phyloP scores from a whole-genome alignment of 805 yeast genomes.

The Metschnikowia cubensis region DNA sequence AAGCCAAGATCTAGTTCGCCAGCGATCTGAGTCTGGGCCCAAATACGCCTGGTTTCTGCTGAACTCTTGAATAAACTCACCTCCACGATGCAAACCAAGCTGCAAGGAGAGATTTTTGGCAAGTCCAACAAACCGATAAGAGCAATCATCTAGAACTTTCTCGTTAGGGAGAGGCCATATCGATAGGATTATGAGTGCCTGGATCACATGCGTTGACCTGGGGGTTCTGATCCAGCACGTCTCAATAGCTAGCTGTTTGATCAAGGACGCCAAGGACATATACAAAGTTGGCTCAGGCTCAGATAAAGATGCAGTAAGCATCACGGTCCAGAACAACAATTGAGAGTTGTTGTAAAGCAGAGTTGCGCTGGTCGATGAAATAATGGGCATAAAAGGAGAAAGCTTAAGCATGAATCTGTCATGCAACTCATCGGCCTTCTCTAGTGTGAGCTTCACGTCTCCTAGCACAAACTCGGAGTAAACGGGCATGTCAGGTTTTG shows the following conservation, averaged over 20 bases:
- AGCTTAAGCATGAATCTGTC: slow-evolving; percentile 60
- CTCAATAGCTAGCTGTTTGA: slow-evolving; percentile 83
- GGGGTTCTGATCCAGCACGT: slow-evolving; percentile 94
- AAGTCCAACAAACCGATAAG: slow-evolving; percentile 81
- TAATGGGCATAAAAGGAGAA: slow-evolving; percentile 75
- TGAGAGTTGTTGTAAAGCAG: slow-evolving; percentile 82
- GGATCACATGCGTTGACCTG: slow-evolving; percentile 88
- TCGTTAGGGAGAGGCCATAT: slow-evolving; percentile 93
- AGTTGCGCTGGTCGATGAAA: slow-evolving; percentile 64
- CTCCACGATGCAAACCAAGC: slow-evolving; percentile 80
- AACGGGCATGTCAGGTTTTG: slow-evolving; percentile 22
- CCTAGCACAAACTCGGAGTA: slow-evolving; percentile 68
- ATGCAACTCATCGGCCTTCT: slow-evolving; percentile 71
- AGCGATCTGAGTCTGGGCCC: slow-evolving; percentile 81
- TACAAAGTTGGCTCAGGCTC: slow-evolving; percentile 86
- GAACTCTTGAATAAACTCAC: slow-evolving; percentile 86
- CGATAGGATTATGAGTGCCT: slow-evolving; percentile 77
- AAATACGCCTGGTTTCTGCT: slow-evolving; percentile 83
- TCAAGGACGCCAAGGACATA: slow-evolving; percentile 66
- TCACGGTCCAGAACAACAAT: slow-evolving; percentile 85
- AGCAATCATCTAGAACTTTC: slow-evolving; percentile 86
- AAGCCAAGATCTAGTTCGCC: slow-evolving; percentile 93
- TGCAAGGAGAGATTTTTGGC: slow-evolving; percentile 84
- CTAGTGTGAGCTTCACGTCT: slow-evolving; percentile 61
- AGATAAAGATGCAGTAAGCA: slow-evolving; percentile 77